phyloP scores from a whole-genome alignment of 106 monocot genomes.

The Amphibolis antarctica region DNA sequence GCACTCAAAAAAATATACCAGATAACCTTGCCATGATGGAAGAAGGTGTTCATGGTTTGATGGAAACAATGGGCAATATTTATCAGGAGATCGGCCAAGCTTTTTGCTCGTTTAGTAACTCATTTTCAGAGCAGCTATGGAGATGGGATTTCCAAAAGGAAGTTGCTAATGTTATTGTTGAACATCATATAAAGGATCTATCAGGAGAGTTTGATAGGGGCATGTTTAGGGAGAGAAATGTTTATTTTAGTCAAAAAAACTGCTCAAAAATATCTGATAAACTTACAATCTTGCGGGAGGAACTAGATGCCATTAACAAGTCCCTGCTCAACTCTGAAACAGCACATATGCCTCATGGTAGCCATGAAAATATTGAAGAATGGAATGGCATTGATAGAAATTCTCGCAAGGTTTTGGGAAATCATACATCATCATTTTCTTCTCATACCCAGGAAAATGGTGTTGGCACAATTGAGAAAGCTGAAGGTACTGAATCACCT shows the following conservation, averaged over 20 bases:
- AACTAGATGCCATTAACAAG: slow-evolving; percentile 43
- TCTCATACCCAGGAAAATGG: slow-evolving; percentile 30
- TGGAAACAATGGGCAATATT: slow-evolving; percentile 10
- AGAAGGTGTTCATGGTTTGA: slow-evolving; percentile 33
- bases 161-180: slow-evolving; percentile 24
- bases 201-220: slow-evolving; percentile 35
- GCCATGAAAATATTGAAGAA: slow-evolving; percentile 45
- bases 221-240: slow-evolving; percentile 31
- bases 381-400: slow-evolving; percentile 30
- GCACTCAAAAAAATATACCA: slow-evolving; percentile 1
- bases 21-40: slow-evolving; percentile 23
- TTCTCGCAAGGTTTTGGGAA: slow-evolving; percentile 20
- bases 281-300: slow-evolving; percentile 31
- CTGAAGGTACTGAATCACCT: slow-evolving; percentile 29
- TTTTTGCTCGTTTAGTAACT: slow-evolving; percentile 16
- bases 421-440: slow-evolving; percentile 12
- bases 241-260: slow-evolving; percentile 27
- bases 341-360: slow-evolving; percentile 16
- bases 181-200: slow-evolving; percentile 32
- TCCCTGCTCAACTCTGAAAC: slow-evolving; percentile 35
- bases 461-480: slow-evolving; percentile 6
- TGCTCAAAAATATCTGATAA: slow-evolving; percentile 29
- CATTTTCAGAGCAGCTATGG: slow-evolving; percentile 37
- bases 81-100: slow-evolving; percentile 27
- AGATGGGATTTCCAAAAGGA: slow-evolving; percentile 56